phyloP scores from a whole-genome alignment of 2,329 filamentous ascomycete genomes.

The Amesomyces nigricolor region DNA sequence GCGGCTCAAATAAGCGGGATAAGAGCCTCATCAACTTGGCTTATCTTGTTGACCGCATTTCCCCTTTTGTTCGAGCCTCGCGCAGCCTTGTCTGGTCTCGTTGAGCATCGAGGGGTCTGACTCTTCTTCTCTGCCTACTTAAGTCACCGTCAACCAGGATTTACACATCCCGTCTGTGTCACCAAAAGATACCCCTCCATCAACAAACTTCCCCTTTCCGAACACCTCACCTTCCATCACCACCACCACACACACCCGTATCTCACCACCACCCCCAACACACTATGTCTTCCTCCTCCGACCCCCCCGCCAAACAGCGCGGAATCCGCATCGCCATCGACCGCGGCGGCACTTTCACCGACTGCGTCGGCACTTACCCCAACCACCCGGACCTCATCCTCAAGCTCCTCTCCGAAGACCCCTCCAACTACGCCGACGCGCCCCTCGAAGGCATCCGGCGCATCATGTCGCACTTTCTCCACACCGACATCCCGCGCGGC shows the following conservation, averaged over 20 bases:
- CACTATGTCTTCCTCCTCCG: neutral
- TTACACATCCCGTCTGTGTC: no score
- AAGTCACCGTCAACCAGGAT: no score
- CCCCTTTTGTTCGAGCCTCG: neutral
- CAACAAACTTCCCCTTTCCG: neutral
- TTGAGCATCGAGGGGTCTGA: neutral
- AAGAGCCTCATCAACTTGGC: no score
- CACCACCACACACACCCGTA: no score
- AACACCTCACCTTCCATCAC: neutral
- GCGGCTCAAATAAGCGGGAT: no score
- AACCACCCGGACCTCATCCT: constrained; percentile 32
- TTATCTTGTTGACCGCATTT: no score
- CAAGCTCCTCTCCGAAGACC: constrained; percentile 77
- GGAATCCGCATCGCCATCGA: constrained; percentile 72
- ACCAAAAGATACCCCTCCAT: no score
- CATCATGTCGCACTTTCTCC: constrained; percentile 72
- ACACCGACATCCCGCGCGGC: constrained; percentile 71
- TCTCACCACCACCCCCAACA: neutral
- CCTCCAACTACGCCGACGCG: constrained; percentile 83
- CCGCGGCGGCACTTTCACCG: constrained; percentile 85
- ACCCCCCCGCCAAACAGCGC: constrained; percentile 29
- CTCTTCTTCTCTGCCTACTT: neutral
- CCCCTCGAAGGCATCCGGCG: constrained; percentile 86
- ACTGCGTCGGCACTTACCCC: constrained; percentile 76
- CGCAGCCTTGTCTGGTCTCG: no score